phyloP scores from a whole-genome alignment of 192 early-diverging fungal genomes.

The Rhizoclosmatium sp. region DNA sequence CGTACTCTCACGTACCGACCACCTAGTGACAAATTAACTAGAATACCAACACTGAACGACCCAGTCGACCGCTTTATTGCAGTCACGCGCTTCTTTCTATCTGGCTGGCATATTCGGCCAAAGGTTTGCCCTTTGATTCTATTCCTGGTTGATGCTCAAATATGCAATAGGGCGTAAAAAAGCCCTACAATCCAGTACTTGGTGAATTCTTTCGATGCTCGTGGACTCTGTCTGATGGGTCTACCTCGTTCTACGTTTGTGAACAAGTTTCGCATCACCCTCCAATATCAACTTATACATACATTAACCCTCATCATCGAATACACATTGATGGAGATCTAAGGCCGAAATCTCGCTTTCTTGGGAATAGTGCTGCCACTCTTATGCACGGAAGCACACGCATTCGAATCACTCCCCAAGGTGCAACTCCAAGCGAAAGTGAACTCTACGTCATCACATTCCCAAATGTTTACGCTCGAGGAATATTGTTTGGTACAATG shows the following conservation, averaged over 20 bases:
- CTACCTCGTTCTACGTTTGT: constrained; percentile 82
- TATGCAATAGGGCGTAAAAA: constrained; percentile 74
- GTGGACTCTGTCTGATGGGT: constrained; percentile 61
- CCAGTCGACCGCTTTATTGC: constrained; percentile 73
- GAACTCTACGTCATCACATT: constrained; percentile 74
- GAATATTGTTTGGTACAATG: constrained; percentile 72
- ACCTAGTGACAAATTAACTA: not conserved
- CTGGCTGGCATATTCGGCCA: constrained; percentile 61
- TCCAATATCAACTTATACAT: constrained; percentile 79
- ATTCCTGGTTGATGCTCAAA: not conserved
- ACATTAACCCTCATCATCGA: constrained; percentile 68
- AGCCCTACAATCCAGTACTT: constrained; percentile 95
- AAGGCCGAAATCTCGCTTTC: constrained; percentile 70
- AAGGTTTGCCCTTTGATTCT: constrained; percentile 41
- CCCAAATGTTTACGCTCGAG: constrained; percentile 67
- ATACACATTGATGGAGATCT: constrained; percentile 51
- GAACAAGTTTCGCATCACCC: constrained; percentile 98
- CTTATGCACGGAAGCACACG: constrained; percentile 68
- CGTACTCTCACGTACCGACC: not conserved
- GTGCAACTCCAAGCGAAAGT: constrained; percentile 62
- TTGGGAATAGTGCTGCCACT: constrained; percentile 75
- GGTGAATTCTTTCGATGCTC: constrained; percentile 89
- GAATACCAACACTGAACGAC: constrained; percentile 65
- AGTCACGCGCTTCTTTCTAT: constrained; percentile 73
- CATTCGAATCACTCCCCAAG: constrained; percentile 58